Base-by-base conservation (phyloP, 2,329 filamentous ascomycete species). In the Oidium heveae region DNA sequence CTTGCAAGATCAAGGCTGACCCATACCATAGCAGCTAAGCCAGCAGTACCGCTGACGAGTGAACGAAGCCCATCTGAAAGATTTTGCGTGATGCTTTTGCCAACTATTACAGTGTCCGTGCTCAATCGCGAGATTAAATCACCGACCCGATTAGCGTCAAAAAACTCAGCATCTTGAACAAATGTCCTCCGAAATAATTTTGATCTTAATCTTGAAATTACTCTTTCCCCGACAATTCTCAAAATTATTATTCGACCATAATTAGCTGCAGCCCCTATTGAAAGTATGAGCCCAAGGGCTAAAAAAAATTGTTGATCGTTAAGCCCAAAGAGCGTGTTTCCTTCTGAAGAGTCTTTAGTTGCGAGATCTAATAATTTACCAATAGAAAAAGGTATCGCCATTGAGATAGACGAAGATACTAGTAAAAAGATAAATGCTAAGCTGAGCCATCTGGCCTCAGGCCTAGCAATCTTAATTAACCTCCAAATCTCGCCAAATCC, bases 11-110 rank as follows among this genome's bases (percentile, higher is more conserved):
- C 84, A 55, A 93, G 75, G 65, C 86, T 94, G 57, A 94, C 84
- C 74, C 86, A 96, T n/a, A 85, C 78, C 91, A 98, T 98, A 67
- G 94, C 80, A 52, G 77, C 77, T 62, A 98, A 84, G 2, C 91
- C 93, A 56, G 89, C 89, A 34, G 77, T 79, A 60, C 91, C 91
- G 60, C 87, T 94, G 57, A 98, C 89, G 34, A 91, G 70, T 16
- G 91, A 83, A 57, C 91, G 77, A 54, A 98, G 74, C n/a, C 91
- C 91, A 68, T 98, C 91, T 6, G 89, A 96, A 52, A 98, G 71
- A 65, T 98, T 98, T 65, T 96, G 89, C 0, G 91, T 98, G 59
- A 98, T 94, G 63, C 87, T 94, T 69, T 98, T 98, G 65, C 89
- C 91, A 55, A 98, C 91, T 63, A 98, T 93, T 64, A 96, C 86